Conservation (phyloP, 2,329 filamentous ascomycete genomes). For the Pseudogymnoascus sp. region DNA sequence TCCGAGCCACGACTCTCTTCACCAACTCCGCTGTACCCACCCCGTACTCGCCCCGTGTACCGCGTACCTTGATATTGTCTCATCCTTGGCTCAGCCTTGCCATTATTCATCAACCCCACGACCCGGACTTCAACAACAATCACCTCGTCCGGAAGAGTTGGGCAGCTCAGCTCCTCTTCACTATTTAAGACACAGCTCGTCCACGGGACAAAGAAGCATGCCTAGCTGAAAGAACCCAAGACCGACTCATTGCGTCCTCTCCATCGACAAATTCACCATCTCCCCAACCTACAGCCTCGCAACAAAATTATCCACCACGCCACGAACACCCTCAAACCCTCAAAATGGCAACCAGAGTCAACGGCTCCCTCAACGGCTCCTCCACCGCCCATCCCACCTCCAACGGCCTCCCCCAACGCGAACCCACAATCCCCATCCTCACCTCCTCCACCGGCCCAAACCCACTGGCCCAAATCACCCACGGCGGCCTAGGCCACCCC, state of each 20-base stretch:
- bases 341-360: constrained; percentile 3
- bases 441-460: background rate
- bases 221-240: background rate
- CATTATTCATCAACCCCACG: constrained; percentile 10
- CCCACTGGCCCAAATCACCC: constrained; percentile 6
- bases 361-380: constrained; percentile 11
- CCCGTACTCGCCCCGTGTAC: background rate
- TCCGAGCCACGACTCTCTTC: background rate
- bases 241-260: background rate
- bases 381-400: constrained; percentile 1
- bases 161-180: background rate
- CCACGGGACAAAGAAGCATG: background rate
- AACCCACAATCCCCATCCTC: background rate
- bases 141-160: background rate
- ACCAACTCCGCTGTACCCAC: background rate
- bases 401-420: background rate
- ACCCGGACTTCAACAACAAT: constrained; percentile 8
- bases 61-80: constrained; percentile 7
- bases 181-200: background rate
- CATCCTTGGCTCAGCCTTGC: constrained; percentile 4
- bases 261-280: background rate
- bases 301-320: background rate
- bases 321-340: background rate
- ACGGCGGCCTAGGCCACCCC: constrained; percentile 5
- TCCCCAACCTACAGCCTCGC: background rate